phyloP scores from a whole-genome alignment of 805 yeast species.

The Teunomyces aglyptinius region DNA sequence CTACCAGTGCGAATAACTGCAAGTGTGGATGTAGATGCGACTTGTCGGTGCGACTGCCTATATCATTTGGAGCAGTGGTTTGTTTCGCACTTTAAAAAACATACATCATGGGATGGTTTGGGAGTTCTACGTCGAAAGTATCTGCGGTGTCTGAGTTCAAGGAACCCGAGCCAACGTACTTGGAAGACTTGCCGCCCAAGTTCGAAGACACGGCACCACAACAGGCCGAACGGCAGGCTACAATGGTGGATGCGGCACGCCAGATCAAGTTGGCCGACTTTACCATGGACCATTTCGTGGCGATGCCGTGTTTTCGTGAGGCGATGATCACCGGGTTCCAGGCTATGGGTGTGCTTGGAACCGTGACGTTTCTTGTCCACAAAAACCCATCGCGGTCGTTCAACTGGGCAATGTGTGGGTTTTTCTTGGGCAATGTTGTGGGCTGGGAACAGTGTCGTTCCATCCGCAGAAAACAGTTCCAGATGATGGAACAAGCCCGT shows the following conservation, averaged over 20 bases:
- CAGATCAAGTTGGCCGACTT: constrained; percentile 52
- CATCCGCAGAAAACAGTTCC: constrained; percentile 61
- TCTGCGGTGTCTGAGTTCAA: constrained; percentile 32
- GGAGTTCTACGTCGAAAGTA: constrained; percentile 34
- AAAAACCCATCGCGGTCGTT: constrained; percentile 59
- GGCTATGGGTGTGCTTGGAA: constrained; percentile 66
- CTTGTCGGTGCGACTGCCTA: too few species aligned
- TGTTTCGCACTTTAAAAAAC: neutral
- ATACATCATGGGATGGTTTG: constrained; percentile 42
- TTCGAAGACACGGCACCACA: constrained; percentile 37
- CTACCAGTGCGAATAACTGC: too few species aligned
- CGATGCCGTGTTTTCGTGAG: constrained; percentile 77
- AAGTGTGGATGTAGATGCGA: too few species aligned
- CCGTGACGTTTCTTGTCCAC: constrained; percentile 65
- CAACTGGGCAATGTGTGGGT: constrained; percentile 83
- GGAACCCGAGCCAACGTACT: constrained; percentile 26
- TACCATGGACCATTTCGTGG: constrained; percentile 45
- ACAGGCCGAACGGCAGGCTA: neutral
- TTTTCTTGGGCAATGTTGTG: constrained; percentile 72
- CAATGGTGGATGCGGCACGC: constrained; percentile 39
- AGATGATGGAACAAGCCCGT: constrained; percentile 68
- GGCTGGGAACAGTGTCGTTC: constrained; percentile 94
- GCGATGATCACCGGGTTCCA: constrained; percentile 76
- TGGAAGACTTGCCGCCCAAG: constrained; percentile 55
- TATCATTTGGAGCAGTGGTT: too few species aligned